Conservation (phyloP, 2,329 filamentous ascomycete species). For the Cadophora malorum region DNA sequence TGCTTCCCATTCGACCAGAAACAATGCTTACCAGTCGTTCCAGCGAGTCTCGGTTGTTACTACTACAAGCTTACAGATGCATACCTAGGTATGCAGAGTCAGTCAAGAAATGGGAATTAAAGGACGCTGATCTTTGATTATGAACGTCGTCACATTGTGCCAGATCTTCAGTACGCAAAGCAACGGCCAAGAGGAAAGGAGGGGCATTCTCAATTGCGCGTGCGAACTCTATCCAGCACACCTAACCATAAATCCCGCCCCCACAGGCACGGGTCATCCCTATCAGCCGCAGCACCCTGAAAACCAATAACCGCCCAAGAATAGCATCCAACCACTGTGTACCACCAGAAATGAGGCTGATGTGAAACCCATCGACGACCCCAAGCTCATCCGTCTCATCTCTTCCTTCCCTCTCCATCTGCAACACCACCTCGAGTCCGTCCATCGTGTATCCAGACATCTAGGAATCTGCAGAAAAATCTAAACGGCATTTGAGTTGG, state of each 20-base stretch:
- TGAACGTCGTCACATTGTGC: too few relatives aligned
- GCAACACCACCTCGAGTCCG: background rate
- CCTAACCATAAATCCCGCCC: background rate
- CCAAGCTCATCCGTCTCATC: background rate
- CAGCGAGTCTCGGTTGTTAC: too few relatives aligned
- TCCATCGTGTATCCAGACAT: background rate
- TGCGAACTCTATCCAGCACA: conserved; percentile 5
- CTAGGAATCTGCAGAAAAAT: background rate
- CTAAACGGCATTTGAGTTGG: background rate
- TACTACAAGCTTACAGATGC: too few relatives aligned
- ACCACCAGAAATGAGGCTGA: conserved; percentile 14
- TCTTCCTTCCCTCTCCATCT: conserved; percentile 2
- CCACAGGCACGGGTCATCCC: background rate
- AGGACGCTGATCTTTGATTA: too few relatives aligned
- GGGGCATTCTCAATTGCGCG: background rate
- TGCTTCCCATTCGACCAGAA: too few relatives aligned
- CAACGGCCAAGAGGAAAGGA: background rate
- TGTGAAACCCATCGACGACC: background rate
- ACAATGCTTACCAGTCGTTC: too few relatives aligned
- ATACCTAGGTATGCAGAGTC: too few relatives aligned
- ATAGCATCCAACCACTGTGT: background rate
- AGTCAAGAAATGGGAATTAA: too few relatives aligned
- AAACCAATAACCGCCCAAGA: background rate
- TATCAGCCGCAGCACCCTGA: background rate
- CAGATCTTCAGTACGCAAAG: too few relatives aligned